Evolutionary conservation across 148 eudicot species (phyloP).

Genomic region (Camellia japonica): DNA sequence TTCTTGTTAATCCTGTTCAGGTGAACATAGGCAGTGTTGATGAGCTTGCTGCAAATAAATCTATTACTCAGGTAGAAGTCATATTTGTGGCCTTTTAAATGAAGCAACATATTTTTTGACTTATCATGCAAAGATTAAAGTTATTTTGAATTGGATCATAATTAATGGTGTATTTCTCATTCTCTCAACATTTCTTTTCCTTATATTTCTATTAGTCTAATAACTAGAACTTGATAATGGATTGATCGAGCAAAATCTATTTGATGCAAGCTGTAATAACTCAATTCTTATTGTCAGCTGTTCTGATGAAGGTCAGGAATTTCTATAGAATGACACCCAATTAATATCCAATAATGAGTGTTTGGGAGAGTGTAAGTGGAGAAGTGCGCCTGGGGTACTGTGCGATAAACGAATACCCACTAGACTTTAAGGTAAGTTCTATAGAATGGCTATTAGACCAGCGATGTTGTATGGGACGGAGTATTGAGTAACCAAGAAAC

Average conservation of each 20-base stretch:
- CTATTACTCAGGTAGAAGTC: constrained; percentile 81
- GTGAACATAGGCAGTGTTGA: constrained; percentile 90
- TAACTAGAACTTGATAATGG: neutral
- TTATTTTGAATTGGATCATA: neutral
- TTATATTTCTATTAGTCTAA: neutral
- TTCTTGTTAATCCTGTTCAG: constrained; percentile 84
- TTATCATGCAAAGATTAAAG: neutral
- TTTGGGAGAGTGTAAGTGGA: too few relatives aligned
- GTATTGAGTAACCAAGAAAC: too few relatives aligned
- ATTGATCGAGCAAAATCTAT: neutral
- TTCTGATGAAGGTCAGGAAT: neutral
- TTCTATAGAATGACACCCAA: neutral
- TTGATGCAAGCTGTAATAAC: neutral
- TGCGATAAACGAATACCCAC: too few relatives aligned
- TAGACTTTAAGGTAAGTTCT: too few relatives aligned
- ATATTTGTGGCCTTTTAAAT: neutral
- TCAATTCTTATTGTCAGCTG: neutral
- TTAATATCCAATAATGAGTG: too few relatives aligned
- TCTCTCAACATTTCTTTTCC: neutral
- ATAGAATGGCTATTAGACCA: too few relatives aligned
- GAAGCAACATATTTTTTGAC: neutral
- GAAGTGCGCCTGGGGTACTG: too few relatives aligned
- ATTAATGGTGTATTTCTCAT: neutral
- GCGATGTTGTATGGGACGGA: too few relatives aligned
- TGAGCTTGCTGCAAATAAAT: constrained; percentile 95